Evolutionary conservation across 2,329 filamentous ascomycete species (phyloP), one percentile per base, ranked within the genome.

Genomic region (Fusarium compactum): DNA sequence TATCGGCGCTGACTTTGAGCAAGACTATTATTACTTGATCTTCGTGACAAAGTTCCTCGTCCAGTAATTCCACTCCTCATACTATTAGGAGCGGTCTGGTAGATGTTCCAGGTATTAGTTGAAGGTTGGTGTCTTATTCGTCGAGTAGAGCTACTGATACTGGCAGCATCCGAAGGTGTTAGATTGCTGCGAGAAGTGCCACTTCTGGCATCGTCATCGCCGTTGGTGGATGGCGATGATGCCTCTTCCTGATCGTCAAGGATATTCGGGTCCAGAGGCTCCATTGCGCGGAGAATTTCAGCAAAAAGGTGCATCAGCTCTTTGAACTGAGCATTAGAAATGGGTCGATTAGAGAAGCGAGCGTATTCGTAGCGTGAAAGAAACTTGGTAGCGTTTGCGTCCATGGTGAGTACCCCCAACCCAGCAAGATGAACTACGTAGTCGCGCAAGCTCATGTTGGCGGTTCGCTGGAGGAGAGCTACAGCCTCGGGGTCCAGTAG

Each of bases 291-390:
- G 16, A 98, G 83, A 0, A 98, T 83, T 56, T 92, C 89, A 3
- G 95, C 92, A 79, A 98, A 98, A 27, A 92, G 85, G 60, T 90
- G 87, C 94, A 98, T 98, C 30, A 98, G 83, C 24, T 86, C 82
- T 40, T 92, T 86, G 77, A 99, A 98, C 54, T 91, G 86, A 0
- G 81, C 76, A 72, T 95, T 91, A 5, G 88, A 86, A 6, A 97
- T 82, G 2, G 91, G 87, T 8, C 84, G 82, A 0, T 87, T 88
- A 3, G 93, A 95, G 81, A 97, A 99, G 43, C 95, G 90, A 5
- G 94, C 94, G 61, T 88, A 85, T 81, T 98, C 96, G 80, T 98
- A 99, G 22, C 88, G 82, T 2, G 85, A 80, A 22, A 98, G 81
- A 76, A 98, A 99, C 68, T 78, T 89, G 78, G 70, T 85, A 71